Base-by-base conservation (phyloP, 2,329 filamentous ascomycete genomes). In the Sarocladiaceae sp. region DNA sequence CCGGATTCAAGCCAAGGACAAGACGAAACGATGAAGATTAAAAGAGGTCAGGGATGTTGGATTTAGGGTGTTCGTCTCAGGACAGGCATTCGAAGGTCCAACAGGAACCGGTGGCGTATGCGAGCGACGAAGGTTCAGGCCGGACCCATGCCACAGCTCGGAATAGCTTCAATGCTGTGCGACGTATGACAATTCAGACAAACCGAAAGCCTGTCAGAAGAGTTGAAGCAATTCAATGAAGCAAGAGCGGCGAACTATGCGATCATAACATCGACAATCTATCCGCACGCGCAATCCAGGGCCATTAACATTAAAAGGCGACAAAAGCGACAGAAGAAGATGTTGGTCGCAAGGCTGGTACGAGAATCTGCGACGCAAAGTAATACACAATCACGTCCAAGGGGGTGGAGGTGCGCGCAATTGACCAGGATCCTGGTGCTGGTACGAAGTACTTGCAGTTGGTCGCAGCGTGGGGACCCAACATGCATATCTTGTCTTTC, bases 381-480 rank as follows among this genome's bases (percentile, higher is more conserved):
- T 28, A 25, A 44, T 44, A 28, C 40, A 25, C 3, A 26, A 5
- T n/a, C n/a, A n/a, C 12, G 13, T 22, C 11, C 10, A 15, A 28
- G 20, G 12, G n/a, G 11, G 15, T 3, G 11, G n/a, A n/a, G n/a
- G 13, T 23, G n/a, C 22, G 22, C 20, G 17, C 40, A 28, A 6
- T 26, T 26, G 40, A 44, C 40, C 40, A 44, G 40, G 40, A 44
- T 44, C 40, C 40, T 44, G n/a, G n/a, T n/a, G n/a, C n/a, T n/a
- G n/a, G n/a, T n/a, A n/a, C n/a, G n/a, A n/a, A n/a, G n/a, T n/a
- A n/a, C n/a, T n/a, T n/a, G n/a, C n/a, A n/a, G n/a, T n/a, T n/a
- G n/a, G n/a, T n/a, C n/a, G n/a, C n/a, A n/a, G 20, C 40, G 17
- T 44, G 20, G 17, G 23, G 33, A 36, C 33, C 33, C 15, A 36